Evolutionary conservation across 2,329 filamentous ascomycete species (phyloP), one percentile per base, ranked within the genome.

Genomic region (Bisporella sp.): DNA sequence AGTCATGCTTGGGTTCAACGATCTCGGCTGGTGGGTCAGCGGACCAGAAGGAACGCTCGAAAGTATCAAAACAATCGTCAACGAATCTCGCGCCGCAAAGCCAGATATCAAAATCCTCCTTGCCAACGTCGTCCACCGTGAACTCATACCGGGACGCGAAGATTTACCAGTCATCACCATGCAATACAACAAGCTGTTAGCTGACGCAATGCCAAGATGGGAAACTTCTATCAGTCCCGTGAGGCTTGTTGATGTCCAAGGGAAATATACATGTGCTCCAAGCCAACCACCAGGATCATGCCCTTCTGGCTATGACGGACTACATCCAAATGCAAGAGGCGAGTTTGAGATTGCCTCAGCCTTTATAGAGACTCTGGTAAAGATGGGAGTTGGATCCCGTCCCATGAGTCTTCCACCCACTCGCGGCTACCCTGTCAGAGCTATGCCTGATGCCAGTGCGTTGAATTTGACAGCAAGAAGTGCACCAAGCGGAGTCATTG

Each of bases 271-370:
- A 21, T 21, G 21, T 21, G 21, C 21, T 21, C 21, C 21, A 21
- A 21, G 21, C 21, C 21, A 21, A 21, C 21, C 21, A 21, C 21
- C 21, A 21, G 21, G 21, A 21, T 21, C 21, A 30, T 63, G 62
- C 12, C 60, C 55, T 8, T 62, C 61, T 1, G 64, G 66, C 5
- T 68, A 69, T 50, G 71, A 73, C 57, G 71, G 71, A 7, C 55
- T 74, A 6, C 71, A 74, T 48, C 71, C 71, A 1, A 70, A 68
- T 45, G 62, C 63, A 5, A 56, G 66, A 1, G 71, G 70, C 12
- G 71, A 73, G 45, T 71, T 62, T 53, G 62, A 73, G 49, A 69
- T 74, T 46, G 69, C 71, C 3, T 56, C 63, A 41, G 70, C 69
- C 7, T 73, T 73, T 56, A 62, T 65, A 2, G 47, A 54, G 7